Conservation (phyloP, 371 early-diverging fungal genomes). For the Lichtheimia ornata region DNA sequence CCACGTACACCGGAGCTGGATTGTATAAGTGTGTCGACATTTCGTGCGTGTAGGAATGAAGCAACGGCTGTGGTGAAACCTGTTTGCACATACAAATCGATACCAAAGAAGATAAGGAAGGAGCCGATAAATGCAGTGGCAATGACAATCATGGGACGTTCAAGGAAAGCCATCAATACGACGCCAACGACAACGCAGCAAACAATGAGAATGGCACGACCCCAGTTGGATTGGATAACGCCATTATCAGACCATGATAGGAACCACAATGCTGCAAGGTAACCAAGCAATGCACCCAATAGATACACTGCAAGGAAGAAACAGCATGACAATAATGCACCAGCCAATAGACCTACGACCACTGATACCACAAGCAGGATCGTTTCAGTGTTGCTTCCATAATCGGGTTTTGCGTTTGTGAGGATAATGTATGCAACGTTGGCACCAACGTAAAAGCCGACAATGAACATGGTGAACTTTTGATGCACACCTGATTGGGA, state of each 20-base stretch:
- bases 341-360: slow-evolving; percentile 53
- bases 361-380: slow-evolving; percentile 56
- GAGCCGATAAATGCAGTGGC: slow-evolving; percentile 59
- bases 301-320: slow-evolving; percentile 63
- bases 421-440: slow-evolving; percentile 57
- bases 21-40: slow-evolving; percentile 13
- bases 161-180: slow-evolving; percentile 54
- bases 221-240: slow-evolving; percentile 52
- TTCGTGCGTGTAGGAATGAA: slow-evolving; percentile 34
- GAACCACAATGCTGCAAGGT: slow-evolving; percentile 56
- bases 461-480: slow-evolving; percentile 61
- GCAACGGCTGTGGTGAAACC: slow-evolving; percentile 45
- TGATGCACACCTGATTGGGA: slow-evolving; percentile 44
- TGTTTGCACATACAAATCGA: slow-evolving; percentile 59
- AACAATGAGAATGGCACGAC: slow-evolving; percentile 57
- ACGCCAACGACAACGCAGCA: slow-evolving; percentile 48
- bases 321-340: slow-evolving; percentile 55
- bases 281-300: slow-evolving; percentile 62
- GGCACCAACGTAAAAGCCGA: slow-evolving; percentile 57
- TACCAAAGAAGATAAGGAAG: slow-evolving; percentile 56
- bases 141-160: slow-evolving; percentile 52
- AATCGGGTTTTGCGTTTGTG: slow-evolving; percentile 49
- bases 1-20: slow-evolving; percentile 50
- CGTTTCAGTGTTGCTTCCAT: slow-evolving; percentile 47
- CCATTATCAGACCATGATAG: slow-evolving; percentile 54